Evolutionary conservation across 2,329 filamentous ascomycete genomes (phyloP).

Genomic region (Epichloe hybrida): DNA sequence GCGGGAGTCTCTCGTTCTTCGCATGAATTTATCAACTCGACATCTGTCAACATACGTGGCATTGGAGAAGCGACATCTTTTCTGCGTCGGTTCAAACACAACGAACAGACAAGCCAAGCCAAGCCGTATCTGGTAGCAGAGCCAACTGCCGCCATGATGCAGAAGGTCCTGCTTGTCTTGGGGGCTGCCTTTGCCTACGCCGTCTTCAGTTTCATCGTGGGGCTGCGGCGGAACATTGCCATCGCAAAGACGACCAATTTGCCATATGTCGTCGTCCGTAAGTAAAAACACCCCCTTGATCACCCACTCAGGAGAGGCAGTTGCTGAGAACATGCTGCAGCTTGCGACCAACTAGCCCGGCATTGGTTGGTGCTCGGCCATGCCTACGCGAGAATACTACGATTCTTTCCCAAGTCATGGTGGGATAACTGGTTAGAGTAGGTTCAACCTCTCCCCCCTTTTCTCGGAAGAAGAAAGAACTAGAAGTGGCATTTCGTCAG

Average conservation of each 20-base stretch:
- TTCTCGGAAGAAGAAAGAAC: too few species aligned
- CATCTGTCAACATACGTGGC: neutral
- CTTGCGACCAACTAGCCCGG: neutral
- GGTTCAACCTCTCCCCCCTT: neutral
- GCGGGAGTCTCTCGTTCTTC: neutral
- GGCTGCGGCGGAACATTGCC: conserved; percentile 31
- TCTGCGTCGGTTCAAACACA: too few species aligned
- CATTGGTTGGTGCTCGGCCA: conserved; percentile 27
- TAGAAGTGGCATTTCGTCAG: too few species aligned
- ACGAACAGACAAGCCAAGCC: neutral
- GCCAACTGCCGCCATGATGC: conserved; percentile 11
- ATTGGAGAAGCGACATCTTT: neutral
- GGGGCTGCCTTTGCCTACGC: conserved; percentile 21
- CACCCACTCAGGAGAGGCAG: too few species aligned
- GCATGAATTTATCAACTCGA: neutral
- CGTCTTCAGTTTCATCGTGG: conserved; percentile 17
- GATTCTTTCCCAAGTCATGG: conserved; percentile 37
- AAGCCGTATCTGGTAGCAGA: neutral
- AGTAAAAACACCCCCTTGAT: conserved; percentile 14
- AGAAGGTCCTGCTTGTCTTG: conserved; percentile 21
- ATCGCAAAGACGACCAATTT: conserved; percentile 37
- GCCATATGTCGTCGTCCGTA: conserved; percentile 40
- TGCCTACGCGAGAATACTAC: conserved; percentile 43
- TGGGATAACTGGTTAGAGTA: conserved; percentile 49
- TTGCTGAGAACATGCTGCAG: neutral